Evolutionary conservation across 2,329 filamentous ascomycete species (phyloP).

Genomic region (Zymoseptoria brevis): DNA sequence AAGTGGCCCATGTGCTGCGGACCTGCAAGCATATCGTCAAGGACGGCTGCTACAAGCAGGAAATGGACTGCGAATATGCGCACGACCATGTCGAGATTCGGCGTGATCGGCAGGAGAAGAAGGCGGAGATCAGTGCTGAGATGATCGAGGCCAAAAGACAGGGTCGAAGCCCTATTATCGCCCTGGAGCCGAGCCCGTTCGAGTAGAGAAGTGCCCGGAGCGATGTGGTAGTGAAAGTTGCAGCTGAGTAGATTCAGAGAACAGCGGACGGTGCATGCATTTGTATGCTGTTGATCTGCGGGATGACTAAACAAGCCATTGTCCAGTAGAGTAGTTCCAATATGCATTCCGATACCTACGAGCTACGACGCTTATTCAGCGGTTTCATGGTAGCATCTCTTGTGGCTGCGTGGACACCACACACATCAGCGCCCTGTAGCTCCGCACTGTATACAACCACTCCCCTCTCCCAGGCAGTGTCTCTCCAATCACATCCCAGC

Average conservation of each 20-base stretch:
- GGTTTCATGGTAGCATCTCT: background rate
- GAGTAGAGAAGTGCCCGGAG: background rate
- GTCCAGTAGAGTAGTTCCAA: background rate
- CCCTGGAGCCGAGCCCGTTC: background rate
- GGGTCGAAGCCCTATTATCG: background rate
- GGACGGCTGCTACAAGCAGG: background rate
- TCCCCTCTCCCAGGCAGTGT: background rate
- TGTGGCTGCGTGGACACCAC: background rate
- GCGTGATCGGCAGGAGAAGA: slow-evolving; percentile 40
- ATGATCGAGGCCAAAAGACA: slow-evolving; percentile 59
- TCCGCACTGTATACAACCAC: background rate
- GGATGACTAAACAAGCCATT: background rate
- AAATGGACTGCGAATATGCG: background rate
- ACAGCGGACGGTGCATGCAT: background rate
- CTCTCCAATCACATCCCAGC: background rate
- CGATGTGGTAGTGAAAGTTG: background rate
- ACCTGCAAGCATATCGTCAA: background rate
- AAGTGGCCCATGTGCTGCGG: background rate
- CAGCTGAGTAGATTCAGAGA: background rate
- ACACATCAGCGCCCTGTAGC: background rate
- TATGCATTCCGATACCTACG: background rate
- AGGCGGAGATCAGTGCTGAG: slow-evolving; percentile 64
- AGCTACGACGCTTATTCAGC: background rate
- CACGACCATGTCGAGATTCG: background rate
- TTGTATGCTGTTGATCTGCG: background rate